Evolutionary conservation across 139 green algal species (phyloP), one percentile per base, ranked within the genome.

Genomic region (Yamagishiella unicocca): DNA sequence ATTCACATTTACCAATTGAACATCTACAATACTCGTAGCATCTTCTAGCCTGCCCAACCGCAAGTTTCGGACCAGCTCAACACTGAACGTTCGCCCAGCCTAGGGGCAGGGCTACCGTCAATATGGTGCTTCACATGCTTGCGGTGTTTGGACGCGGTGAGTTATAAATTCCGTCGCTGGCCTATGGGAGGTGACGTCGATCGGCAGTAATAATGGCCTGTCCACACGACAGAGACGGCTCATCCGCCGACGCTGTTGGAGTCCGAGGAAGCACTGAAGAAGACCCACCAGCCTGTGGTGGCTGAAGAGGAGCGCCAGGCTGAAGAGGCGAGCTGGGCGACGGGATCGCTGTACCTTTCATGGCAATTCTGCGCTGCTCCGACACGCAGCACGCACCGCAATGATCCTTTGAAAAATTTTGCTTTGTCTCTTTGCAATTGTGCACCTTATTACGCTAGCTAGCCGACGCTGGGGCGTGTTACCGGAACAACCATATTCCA

Each of bases 81-180:
- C n/a, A n/a, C n/a, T 58, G 50, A 58, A 58, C 12, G 50, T 58
- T 58, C n/a, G n/a, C n/a, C 62, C 62, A 33, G 31, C 29, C 62
- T n/a, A 27, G 19, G 62, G 21, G 24, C 19, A n/a, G 62, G 62
- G 62, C 62, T 74, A 9, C 7, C 45, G 31, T 27, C 43, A 89
- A 55, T n/a, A 86, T 75, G 77, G 50, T 85, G 35, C 74, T 82
- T 4, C 89, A 92, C 40, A 88, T 88, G 79, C 61, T 92, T 6
- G 89, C 89, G 10, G 72, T 90, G 2, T 92, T 92, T 71, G 89
- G 88, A 31, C 74, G 84, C 43, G 87, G 87, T 91, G 55, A 14
- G 35, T 40, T 55, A 1, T 6, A 5, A 71, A 71, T 42, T 17
- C n/a, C 62, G 4, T 29, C 62, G 58, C 58, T 33, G 58, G 6